Base-by-base conservation (phyloP, 345 rosid genomes). In the Ceriops tagal region DNA sequence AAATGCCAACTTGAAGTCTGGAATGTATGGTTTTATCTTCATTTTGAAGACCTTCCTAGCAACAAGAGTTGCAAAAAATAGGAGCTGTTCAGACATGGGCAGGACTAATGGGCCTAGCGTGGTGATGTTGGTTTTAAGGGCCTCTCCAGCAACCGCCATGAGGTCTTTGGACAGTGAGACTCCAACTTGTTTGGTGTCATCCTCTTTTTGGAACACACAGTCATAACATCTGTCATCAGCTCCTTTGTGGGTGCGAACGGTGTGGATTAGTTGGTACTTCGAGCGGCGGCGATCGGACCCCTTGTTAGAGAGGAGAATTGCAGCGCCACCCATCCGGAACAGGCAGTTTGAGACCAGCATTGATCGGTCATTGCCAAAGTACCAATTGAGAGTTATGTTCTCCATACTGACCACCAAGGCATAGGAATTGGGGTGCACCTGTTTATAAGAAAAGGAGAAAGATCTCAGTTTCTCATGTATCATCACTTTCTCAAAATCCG, bases 261-360 rank as follows among this genome's bases (percentile, higher is more conserved):
- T 93, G 86, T 93, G 97, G 81, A 89, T 73, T 28, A 93, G 89
- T 73, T 91, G 97, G 47, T 93, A 93, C 77, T 93, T 93, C 20
- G 98, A 90, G 0, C 89, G 87, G 63, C 88, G 83, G 53, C 93
- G 87, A 66, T 90, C 98, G 0, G 90, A 78, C 2, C 82, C 63
- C 1, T 84, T 82, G 89, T 89, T 93, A 0, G 98, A 83, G 67
- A 93, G 88, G 64, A 93, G 97, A 70, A 93, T 85, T 3, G 98
- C 97, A 0, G 97, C 98, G 3, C 97, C 98, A 0, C 98, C 98
- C 92, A 92, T 85, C 27, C 98, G 93, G 83, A 92, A 92, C 63
- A 90, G 89, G 71, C 96, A 93, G 77, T 93, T 92, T 4, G 98
- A 85, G 20, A 93, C 88, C 22, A 93, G 93, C 98, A 93, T 93